Evolutionary conservation across 106 monocot species (phyloP).

Genomic region (Dendrobium officinale): DNA sequence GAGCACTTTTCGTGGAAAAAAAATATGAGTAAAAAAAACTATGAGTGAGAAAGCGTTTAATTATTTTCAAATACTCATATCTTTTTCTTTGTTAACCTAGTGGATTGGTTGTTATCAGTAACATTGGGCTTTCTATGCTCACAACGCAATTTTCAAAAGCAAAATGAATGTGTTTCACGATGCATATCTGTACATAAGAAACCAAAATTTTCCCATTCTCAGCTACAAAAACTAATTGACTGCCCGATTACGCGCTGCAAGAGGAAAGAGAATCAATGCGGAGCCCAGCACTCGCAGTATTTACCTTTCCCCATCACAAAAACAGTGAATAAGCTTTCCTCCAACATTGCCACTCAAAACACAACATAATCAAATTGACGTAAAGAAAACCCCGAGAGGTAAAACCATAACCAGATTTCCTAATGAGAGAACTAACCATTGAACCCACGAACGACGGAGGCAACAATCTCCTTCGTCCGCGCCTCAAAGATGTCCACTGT

Average conservation of each 20-base stretch:
- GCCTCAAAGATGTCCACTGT: slow-evolving; percentile 58
- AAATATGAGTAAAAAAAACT: too few relatives aligned
- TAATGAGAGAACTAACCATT: slow-evolving; percentile 36
- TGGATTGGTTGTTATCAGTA: background rate
- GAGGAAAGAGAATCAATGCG: background rate
- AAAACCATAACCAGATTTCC: background rate
- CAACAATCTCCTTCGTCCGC: slow-evolving; percentile 73
- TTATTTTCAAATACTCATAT: background rate
- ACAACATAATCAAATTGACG: background rate
- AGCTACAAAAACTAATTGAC: background rate
- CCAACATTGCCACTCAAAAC: background rate
- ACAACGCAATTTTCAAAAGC: background rate
- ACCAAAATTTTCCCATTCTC: too few relatives aligned
- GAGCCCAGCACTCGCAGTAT: background rate
- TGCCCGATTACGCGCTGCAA: background rate
- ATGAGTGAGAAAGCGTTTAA: background rate
- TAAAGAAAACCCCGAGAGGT: background rate
- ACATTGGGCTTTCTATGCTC: background rate
- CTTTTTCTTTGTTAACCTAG: background rate
- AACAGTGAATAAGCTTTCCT: background rate
- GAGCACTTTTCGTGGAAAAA: background rate
- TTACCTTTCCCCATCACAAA: too few relatives aligned
- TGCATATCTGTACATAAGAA: background rate
- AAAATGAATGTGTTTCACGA: background rate
- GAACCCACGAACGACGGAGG: slow-evolving; percentile 74